These are phyloP conservation scores for Lipomyces japonicus DNA, from an alignment of 805 yeast genomes.

Conservation along the genomic window DNA sequence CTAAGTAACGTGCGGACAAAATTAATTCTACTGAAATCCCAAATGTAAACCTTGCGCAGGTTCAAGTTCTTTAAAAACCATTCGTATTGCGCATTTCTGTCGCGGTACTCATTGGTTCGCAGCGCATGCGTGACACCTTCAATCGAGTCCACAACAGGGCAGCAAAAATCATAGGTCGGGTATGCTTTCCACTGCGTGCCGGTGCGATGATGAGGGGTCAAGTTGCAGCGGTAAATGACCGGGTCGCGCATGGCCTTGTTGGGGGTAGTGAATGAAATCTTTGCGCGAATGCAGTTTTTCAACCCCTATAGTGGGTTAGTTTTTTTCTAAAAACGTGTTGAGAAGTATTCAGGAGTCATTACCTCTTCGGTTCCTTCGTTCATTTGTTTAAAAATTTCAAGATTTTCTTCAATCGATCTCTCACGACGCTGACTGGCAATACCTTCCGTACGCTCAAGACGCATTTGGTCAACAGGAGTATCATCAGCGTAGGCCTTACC, in stretches of 20 bases:
- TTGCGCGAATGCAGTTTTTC: slow-evolving; percentile 92
- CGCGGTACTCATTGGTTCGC: slow-evolving; percentile 98
- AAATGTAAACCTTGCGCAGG: slow-evolving; percentile 88
- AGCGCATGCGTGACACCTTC: slow-evolving; percentile 98
- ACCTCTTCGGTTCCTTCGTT: slow-evolving; percentile 78
- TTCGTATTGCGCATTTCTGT: slow-evolving; percentile 95
- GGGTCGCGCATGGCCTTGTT: slow-evolving; percentile 98
- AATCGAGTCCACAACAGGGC: slow-evolving; percentile 88
- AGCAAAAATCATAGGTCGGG: slow-evolving; percentile 99
- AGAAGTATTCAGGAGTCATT: background rate
- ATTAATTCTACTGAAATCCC: slow-evolving; percentile 98
- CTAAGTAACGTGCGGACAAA: slow-evolving; percentile 92
- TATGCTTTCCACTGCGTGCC: slow-evolving; percentile 91
- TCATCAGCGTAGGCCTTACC: slow-evolving; percentile 98
- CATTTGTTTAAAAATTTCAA: slow-evolving; percentile 87
- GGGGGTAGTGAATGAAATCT: slow-evolving; percentile 83
- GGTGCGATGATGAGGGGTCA: slow-evolving; percentile 97
- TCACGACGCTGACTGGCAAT: slow-evolving; percentile 88
- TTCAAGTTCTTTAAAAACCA: slow-evolving; percentile 84
- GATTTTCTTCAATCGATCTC: slow-evolving; percentile 87
- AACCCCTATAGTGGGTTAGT: slow-evolving; percentile 49
- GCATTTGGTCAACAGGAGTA: slow-evolving; percentile 90
- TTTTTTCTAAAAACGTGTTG: background rate
- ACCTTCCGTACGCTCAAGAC: slow-evolving; percentile 99
- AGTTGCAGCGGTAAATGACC: slow-evolving; percentile 93